Evolutionary conservation across 805 yeast species (phyloP).

Genomic region (Geotrichum ghanense): DNA sequence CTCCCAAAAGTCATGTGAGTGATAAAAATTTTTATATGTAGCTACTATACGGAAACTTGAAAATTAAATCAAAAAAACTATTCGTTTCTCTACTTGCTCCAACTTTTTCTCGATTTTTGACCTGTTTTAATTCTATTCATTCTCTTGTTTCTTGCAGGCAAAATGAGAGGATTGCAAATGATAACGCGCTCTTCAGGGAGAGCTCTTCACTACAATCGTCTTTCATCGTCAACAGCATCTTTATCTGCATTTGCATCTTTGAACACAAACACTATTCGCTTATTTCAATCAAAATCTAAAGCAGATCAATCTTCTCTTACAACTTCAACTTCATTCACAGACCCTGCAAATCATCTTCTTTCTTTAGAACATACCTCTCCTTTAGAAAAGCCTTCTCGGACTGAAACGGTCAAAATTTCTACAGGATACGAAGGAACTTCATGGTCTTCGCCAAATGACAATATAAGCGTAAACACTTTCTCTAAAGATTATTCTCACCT

Average conservation of each 20-base stretch:
- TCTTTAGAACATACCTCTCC: background rate
- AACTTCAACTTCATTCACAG: background rate
- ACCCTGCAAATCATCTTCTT: background rate
- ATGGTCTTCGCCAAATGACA: conserved; percentile 26
- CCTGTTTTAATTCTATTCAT: background rate
- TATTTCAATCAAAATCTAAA: background rate
- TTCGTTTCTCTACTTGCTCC: too few species aligned
- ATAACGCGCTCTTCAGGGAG: background rate
- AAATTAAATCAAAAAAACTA: too few species aligned
- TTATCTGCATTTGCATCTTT: too few species aligned
- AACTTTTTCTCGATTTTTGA: background rate
- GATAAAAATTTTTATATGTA: too few species aligned
- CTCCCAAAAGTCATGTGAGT: too few species aligned
- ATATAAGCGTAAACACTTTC: conserved; percentile 20
- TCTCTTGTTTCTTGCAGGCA: background rate
- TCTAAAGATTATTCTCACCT: conserved; percentile 52
- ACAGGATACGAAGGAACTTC: conserved; percentile 7
- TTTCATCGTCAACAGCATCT: background rate
- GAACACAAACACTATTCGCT: background rate
- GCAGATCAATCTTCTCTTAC: background rate
- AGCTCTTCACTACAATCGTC: background rate
- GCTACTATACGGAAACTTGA: too few species aligned
- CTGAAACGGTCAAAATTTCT: background rate
- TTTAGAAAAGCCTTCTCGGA: background rate
- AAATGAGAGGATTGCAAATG: conserved; percentile 1